A percentile compares a stretch with the other conserved stretches of the same genome.
phyloP scores from a whole-genome alignment of 2,329 filamentous ascomycete species.

The Ophiostoma quercus region DNA sequence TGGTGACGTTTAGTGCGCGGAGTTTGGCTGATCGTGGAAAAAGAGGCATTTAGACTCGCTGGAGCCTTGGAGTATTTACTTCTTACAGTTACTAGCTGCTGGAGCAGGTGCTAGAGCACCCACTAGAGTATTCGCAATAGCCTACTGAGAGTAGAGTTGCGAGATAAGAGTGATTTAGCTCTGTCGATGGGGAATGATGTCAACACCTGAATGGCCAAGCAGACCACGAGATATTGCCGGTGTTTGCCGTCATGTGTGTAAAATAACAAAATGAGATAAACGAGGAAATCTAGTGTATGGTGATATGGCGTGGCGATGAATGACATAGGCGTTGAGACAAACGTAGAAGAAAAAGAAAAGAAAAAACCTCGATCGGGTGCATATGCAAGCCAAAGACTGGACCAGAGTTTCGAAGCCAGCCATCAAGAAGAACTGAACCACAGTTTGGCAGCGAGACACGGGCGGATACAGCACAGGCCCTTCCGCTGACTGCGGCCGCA shows the following conservation, averaged over 20 bases:
- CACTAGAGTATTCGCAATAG: background rate
- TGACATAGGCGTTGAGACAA: background rate
- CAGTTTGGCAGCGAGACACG: background rate
- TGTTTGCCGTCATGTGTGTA: background rate
- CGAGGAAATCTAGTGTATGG: background rate
- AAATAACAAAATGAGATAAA: too few relatives aligned
- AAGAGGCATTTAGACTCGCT: background rate
- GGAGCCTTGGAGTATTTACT: background rate
- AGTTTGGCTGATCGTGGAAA: slow-evolving; percentile 7
- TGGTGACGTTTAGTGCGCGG: background rate
- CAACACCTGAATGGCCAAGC: background rate
- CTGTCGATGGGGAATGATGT: background rate
- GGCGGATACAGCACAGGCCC: background rate
- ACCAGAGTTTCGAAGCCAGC: background rate
- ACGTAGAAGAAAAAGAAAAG: background rate
- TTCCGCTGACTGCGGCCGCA: background rate
- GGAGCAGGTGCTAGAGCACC: background rate
- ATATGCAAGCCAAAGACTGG: slow-evolving; percentile 1
- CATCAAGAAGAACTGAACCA: background rate
- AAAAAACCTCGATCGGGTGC: background rate
- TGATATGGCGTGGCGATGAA: background rate
- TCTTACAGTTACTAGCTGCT: background rate
- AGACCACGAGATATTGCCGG: background rate
- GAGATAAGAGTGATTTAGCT: slow-evolving; percentile 6
- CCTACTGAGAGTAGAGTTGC: background rate